phyloP scores from a whole-genome alignment of 306 rosid genomes.

The Adenanthera pavonina region DNA sequence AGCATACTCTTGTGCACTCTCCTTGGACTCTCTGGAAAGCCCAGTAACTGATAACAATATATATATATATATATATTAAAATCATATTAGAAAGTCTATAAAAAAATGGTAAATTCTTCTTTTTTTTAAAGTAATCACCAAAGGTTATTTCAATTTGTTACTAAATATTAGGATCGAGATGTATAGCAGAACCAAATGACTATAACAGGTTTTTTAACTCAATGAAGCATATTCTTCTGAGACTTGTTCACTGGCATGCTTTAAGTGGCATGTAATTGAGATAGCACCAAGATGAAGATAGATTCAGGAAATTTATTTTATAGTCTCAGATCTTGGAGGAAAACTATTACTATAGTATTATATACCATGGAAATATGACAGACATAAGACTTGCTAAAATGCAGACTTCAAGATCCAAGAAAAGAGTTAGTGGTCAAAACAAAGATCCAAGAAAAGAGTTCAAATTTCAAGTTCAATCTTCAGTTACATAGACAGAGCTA shows the following conservation, averaged over 20 bases:
- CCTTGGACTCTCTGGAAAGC: constrained; percentile 45
- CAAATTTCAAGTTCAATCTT: neutral
- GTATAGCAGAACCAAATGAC: neutral
- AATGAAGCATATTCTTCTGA: neutral
- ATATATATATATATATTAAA: neutral
- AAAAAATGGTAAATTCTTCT: neutral
- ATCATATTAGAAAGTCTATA: neutral
- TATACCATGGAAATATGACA: neutral
- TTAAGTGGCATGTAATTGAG: neutral
- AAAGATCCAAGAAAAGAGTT: neutral
- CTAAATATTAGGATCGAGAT: neutral
- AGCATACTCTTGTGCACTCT: constrained; percentile 56
- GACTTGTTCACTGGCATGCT: neutral
- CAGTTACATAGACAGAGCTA: neutral
- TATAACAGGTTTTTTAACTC: no score
- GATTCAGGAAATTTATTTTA: neutral
- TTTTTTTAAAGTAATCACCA: neutral
- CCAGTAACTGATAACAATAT: constrained; percentile 47
- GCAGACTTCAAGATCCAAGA: neutral
- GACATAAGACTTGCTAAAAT: neutral
- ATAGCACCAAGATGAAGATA: constrained; percentile 2
- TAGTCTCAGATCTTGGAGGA: neutral
- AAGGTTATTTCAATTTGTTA: neutral
- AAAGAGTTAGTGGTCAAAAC: neutral
- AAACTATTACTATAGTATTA: neutral